These are phyloP conservation scores for Apostasia shenzhenica DNA, from an alignment of 106 monocot species.

Conservation along the genomic window DNA sequence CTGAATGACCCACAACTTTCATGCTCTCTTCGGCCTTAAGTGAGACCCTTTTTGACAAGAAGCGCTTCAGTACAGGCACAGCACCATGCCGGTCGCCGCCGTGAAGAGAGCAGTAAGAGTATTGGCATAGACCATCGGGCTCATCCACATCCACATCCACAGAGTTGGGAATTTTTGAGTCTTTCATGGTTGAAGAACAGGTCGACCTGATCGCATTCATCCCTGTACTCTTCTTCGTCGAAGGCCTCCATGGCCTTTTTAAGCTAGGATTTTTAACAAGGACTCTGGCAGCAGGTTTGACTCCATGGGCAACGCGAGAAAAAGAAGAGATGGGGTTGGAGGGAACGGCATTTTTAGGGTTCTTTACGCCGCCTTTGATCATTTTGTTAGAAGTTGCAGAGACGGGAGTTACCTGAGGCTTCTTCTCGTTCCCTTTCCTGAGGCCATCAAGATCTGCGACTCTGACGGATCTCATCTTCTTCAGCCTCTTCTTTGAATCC, in stretches of 20 bases:
- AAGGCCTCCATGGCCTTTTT: constrained; percentile 18
- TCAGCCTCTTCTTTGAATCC: constrained; percentile 16
- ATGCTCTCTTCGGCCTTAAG: constrained; percentile 52
- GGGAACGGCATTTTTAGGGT: background rate
- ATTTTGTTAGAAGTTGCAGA: background rate
- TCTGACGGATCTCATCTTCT: constrained; percentile 15
- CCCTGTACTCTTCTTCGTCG: constrained; percentile 30
- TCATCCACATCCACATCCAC: constrained; percentile 29
- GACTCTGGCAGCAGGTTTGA: constrained; percentile 12
- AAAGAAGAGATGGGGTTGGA: constrained; percentile 6
- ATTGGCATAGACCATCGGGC: constrained; percentile 49
- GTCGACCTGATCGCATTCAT: constrained; percentile 25
- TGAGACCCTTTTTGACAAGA: constrained; percentile 33
- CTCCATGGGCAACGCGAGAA: background rate
- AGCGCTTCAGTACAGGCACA: constrained; percentile 32
- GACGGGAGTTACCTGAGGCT: constrained; percentile 6
- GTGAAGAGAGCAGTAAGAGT: constrained; percentile 63
- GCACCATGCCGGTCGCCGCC: constrained; percentile 30
- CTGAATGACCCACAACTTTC: constrained; percentile 24
- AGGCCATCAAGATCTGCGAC: background rate
- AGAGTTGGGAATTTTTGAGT: constrained; percentile 23
- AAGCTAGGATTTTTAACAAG: constrained; percentile 29
- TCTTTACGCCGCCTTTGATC: background rate
- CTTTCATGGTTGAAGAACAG: constrained; percentile 62
- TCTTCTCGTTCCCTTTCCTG: constrained; percentile 24